phyloP scores from a whole-genome alignment of 768 basidiomycete genomes.

The Collybia sp. region DNA sequence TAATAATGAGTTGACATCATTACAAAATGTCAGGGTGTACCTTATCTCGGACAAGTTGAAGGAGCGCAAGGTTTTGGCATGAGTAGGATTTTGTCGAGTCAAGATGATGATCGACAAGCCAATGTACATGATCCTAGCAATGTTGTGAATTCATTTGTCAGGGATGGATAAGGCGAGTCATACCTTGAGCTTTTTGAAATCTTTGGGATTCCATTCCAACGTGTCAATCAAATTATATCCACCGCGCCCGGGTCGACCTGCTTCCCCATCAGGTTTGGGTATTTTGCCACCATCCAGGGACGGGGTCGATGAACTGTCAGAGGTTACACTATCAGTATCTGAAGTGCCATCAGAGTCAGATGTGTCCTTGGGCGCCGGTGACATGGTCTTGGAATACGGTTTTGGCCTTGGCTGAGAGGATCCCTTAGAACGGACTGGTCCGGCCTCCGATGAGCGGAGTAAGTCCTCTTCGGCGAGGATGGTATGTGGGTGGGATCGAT shows the following conservation, averaged over 20 bases:
- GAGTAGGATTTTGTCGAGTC: constrained; percentile 6
- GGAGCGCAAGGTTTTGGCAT: constrained; percentile 3
- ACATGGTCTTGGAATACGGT: too few species aligned
- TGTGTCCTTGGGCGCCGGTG: background rate
- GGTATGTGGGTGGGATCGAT: background rate
- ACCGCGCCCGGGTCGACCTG: constrained; percentile 14
- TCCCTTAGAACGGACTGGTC: too few species aligned
- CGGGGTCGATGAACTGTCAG: background rate
- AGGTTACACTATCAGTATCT: constrained; percentile 1
- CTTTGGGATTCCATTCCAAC: constrained; percentile 13
- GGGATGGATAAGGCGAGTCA: background rate
- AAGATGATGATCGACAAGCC: constrained; percentile 4
- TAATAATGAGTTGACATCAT: background rate
- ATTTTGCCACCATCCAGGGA: constrained; percentile 7
- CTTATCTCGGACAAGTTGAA: background rate
- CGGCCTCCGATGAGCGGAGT: background rate
- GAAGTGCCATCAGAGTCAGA: background rate
- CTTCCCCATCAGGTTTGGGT: constrained; percentile 18
- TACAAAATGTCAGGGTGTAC: background rate
- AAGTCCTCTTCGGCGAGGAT: constrained; percentile 1
- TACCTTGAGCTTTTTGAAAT: constrained; percentile 16
- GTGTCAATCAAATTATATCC: constrained; percentile 18
- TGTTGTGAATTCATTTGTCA: constrained; percentile 5
- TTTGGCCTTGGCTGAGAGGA: too few species aligned
- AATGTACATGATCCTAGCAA: too few species aligned